Conservation (phyloP, 2,329 filamentous ascomycete genomes). For the Cladosporium phlei region DNA sequence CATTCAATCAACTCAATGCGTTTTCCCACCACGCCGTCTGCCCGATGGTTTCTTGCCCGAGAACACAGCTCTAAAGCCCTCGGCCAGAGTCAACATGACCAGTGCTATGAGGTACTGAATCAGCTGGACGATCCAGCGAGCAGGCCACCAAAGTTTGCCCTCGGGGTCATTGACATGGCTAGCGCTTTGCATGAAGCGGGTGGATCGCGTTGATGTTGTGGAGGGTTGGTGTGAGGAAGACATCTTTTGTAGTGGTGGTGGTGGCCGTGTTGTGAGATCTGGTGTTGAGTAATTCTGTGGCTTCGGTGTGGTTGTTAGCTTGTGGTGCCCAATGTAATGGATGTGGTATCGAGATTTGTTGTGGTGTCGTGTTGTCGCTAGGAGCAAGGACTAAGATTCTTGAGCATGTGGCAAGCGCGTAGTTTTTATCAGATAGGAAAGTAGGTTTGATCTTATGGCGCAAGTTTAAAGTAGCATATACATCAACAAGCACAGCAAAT, state of each 20-base stretch:
- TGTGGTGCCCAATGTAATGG: too few species aligned
- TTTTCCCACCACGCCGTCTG: neutral
- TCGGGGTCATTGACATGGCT: conserved; percentile 25
- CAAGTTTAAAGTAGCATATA: too few species aligned
- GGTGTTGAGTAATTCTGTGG: too few species aligned
- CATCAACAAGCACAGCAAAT: too few species aligned
- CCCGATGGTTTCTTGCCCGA: conserved; percentile 1
- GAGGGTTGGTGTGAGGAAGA: conserved; percentile 9
- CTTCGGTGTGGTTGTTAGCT: too few species aligned
- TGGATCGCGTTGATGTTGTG: conserved; percentile 14
- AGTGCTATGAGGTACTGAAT: conserved; percentile 26
- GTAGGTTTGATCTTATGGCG: too few species aligned
- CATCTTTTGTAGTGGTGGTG: neutral
- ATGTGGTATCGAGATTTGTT: too few species aligned
- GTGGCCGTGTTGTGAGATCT: neutral
- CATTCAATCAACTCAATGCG: too few species aligned
- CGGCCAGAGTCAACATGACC: conserved; percentile 21
- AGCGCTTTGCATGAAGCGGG: conserved; percentile 24
- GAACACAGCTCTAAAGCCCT: conserved; percentile 11
- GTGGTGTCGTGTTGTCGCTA: too few species aligned
- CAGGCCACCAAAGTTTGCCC: conserved; percentile 24
- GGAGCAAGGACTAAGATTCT: too few species aligned
- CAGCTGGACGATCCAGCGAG: conserved; percentile 23
- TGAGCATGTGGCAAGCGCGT: too few species aligned
- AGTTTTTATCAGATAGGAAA: too few species aligned